A percentile compares a stretch with the other conserved stretches of the same genome.
Evolutionary conservation across 345 rosid species (phyloP).

Genomic region (Aurinia saxatilis): DNA sequence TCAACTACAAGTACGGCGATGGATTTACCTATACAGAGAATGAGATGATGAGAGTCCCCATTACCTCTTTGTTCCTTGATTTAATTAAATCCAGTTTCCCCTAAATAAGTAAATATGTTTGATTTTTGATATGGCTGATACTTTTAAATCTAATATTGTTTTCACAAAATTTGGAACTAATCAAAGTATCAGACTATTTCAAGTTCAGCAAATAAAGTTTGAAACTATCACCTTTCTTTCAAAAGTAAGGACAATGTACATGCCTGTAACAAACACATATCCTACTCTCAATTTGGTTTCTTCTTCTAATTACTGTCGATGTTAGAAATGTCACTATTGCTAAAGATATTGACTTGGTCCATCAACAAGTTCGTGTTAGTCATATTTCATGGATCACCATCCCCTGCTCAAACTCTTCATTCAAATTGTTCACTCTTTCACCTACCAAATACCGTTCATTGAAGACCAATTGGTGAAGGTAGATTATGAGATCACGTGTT

Average conservation of each 20-base stretch:
- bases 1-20: background rate
- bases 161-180: too few relatives aligned
- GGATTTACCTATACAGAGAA: background rate
- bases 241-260: background rate
- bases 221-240: too few relatives aligned
- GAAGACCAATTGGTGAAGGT: slow-evolving; percentile 15
- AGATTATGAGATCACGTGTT: background rate
- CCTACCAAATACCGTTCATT: slow-evolving; percentile 23
- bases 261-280: background rate
- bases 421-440: slow-evolving; percentile 7
- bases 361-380: background rate
- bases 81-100: too few relatives aligned
- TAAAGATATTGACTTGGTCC: slow-evolving; percentile 1
- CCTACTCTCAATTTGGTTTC: background rate
- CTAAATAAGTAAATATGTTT: too few relatives aligned
- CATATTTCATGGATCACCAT: background rate
- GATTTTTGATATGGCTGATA: too few relatives aligned
- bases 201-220: too few relatives aligned
- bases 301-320: background rate
- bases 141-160: too few relatives aligned
- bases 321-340: background rate
- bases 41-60: background rate
- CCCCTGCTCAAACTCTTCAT: background rate
- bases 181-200: too few relatives aligned
- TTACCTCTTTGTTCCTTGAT: background rate